Conservation (phyloP, 176 grass and related monocot genomes). For the Microstegium vimineum region DNA sequence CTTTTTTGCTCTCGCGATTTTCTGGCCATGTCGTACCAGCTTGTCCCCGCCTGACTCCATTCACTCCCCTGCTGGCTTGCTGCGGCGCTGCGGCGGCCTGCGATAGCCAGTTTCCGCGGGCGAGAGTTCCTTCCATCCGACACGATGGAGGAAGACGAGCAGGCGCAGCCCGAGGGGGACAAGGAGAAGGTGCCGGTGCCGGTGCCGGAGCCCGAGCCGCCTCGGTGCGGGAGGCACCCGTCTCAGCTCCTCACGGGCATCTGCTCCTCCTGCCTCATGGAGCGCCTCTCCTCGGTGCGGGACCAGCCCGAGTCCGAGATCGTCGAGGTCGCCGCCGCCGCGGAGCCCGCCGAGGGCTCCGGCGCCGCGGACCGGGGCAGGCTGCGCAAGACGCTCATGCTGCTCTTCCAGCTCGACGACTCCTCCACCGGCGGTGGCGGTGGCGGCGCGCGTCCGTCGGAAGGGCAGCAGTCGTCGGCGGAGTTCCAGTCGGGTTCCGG, state of each 20-base stretch:
- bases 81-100: slow-evolving; percentile 2
- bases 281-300: slow-evolving; percentile 72
- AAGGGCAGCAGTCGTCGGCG: neutral
- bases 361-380: slow-evolving; percentile 27
- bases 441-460: neutral
- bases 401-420: slow-evolving; percentile 92
- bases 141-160: slow-evolving; percentile 48
- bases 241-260: slow-evolving; percentile 65
- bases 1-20: neutral
- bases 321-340: slow-evolving; percentile 41
- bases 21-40: slow-evolving; percentile 37
- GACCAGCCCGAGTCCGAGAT: slow-evolving; percentile 54
- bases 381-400: slow-evolving; percentile 71
- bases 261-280: slow-evolving; percentile 85
- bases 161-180: neutral
- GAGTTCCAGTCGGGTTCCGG: neutral
- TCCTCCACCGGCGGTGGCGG: neutral
- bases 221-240: slow-evolving; percentile 59
- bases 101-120: neutral
- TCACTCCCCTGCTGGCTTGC: neutral
- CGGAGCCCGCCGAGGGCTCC: neutral
- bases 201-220: neutral
- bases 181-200: neutral
- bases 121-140: neutral
- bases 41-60: slow-evolving; percentile 34